Percentiles rank a stretch among this genome's conserved stretches.
Evolutionary conservation across 164 flowering plant genomes (phyloP).

Genomic region (Sextonia rubra): DNA sequence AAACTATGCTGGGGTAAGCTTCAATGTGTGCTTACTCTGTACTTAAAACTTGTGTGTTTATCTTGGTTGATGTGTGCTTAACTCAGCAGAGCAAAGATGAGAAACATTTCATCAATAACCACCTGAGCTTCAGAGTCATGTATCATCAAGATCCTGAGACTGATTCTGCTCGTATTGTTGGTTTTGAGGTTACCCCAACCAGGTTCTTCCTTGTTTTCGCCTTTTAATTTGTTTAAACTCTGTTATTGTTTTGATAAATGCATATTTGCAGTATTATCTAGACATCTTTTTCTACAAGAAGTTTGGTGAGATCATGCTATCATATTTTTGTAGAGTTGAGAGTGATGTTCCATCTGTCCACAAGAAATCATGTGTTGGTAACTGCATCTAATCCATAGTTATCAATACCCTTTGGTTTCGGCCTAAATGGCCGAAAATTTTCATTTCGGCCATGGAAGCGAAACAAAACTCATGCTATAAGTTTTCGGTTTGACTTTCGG

Average conservation of each 20-base stretch:
- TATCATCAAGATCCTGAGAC: conserved; percentile 50
- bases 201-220: conserved; percentile 27
- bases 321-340: background rate
- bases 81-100: conserved; percentile 45
- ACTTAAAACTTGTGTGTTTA: background rate
- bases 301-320: no score
- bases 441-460: no score
- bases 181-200: conserved; percentile 59
- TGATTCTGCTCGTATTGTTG: conserved; percentile 55
- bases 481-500: no score
- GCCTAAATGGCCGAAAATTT: no score
- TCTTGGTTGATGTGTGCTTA: background rate
- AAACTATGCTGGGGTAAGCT: conserved; percentile 43
- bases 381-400: background rate
- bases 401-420: no score
- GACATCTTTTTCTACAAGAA: no score
- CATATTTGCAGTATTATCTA: no score
- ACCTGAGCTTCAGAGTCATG: conserved; percentile 60
- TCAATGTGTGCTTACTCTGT: background rate
- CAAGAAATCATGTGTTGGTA: background rate
- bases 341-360: background rate
- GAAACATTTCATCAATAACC: conserved; percentile 54
- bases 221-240: no score
- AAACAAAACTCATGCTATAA: no score
- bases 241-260: background rate